A percentile compares a stretch with the other conserved stretches of the same genome.
phyloP scores from a whole-genome alignment of 2,329 filamentous ascomycete species.

The Cladobotryum mycophilum region DNA sequence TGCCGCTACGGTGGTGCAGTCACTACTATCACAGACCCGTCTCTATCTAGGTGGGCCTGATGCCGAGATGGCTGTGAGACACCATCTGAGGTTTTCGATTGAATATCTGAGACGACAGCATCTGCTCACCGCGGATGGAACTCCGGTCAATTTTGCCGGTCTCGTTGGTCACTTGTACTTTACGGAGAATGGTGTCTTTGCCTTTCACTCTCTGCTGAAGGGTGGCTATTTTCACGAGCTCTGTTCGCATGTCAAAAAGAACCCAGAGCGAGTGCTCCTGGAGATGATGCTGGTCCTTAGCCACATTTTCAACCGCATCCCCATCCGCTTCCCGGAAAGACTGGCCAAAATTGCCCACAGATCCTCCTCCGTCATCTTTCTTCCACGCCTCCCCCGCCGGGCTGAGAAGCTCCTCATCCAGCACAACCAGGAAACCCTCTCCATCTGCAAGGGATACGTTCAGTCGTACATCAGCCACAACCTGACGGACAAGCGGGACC shows the following conservation, averaged over 20 bases:
- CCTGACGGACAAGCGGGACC: slow-evolving; percentile 43
- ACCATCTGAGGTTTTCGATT: slow-evolving; percentile 74
- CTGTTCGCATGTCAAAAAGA: slow-evolving; percentile 49
- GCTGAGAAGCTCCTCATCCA: slow-evolving; percentile 50
- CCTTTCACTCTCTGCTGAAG: slow-evolving; percentile 68
- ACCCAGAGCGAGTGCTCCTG: slow-evolving; percentile 44
- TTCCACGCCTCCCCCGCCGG: slow-evolving; percentile 54
- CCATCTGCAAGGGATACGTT: slow-evolving; percentile 63
- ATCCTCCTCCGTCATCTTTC: slow-evolving; percentile 58
- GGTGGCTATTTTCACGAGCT: slow-evolving; percentile 61
- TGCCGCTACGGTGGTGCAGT: slow-evolving; percentile 55
- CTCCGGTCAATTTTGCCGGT: slow-evolving; percentile 66
- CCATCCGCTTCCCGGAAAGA: slow-evolving; percentile 37
- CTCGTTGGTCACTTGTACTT: slow-evolving; percentile 69
- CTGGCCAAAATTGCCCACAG: slow-evolving; percentile 43
- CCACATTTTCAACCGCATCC: slow-evolving; percentile 61
- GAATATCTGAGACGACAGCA: slow-evolving; percentile 68
- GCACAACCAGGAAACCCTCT: slow-evolving; percentile 61
- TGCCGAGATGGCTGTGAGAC: slow-evolving; percentile 62
- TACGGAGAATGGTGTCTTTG: slow-evolving; percentile 68
- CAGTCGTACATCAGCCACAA: slow-evolving; percentile 63
- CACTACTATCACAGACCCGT: slow-evolving; percentile 62
- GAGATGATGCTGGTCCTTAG: slow-evolving; percentile 62
- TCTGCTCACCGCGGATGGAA: slow-evolving; percentile 54
- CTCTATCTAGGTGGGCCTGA: slow-evolving; percentile 65